Evolutionary conservation across 768 basidiomycete species (phyloP), one percentile per base, ranked within the genome.

Genomic region (Auricularia heimuer): DNA sequence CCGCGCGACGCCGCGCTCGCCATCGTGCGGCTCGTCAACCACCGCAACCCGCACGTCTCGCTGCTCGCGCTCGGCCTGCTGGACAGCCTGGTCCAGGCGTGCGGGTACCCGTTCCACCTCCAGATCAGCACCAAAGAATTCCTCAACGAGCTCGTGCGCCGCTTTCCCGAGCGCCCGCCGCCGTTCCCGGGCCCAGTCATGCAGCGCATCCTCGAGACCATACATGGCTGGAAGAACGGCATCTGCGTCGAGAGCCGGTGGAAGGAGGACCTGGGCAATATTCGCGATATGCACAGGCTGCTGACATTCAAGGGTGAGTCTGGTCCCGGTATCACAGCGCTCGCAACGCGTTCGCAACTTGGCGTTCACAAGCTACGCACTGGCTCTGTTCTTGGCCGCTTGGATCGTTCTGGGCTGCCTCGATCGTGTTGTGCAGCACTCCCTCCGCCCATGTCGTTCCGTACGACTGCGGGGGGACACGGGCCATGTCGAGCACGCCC

Each of bases 51-150:
- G 0, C 95, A 97, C 73, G 83, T 96, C 69, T 86, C 92, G 24
- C 83, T 95, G 68, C 86, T 98, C 36, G 86, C 93, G 3, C 83
- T 98, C 11, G 79, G 89, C 4, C 84, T 96, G 3, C 86, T 98
- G 68, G 90, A 94, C 75, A 94, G 91, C 14, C 87, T 99, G 62
- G 89, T 98, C 56, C 90, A 94, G 73, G 88, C 90, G 47, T 98
- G 96, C 73, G 97, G 97, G 74, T 99, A 99, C 77, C 88, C 96
- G 0, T 90, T 99, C 65, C 97, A 98, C 73, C 87, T 99, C 29
- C 97, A 99, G 75, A 90, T 98, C 70, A 81, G 90, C 18, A 98
- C 96, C 51, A 98, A 99, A 73, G 97, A 98, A 72, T 99, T 98
- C 73, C 81, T 98, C 18, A 99, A 99, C 76, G 97, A 98, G 73